Evolutionary conservation across 106 monocot species (phyloP).

Genomic region (Gastrodia elata): DNA sequence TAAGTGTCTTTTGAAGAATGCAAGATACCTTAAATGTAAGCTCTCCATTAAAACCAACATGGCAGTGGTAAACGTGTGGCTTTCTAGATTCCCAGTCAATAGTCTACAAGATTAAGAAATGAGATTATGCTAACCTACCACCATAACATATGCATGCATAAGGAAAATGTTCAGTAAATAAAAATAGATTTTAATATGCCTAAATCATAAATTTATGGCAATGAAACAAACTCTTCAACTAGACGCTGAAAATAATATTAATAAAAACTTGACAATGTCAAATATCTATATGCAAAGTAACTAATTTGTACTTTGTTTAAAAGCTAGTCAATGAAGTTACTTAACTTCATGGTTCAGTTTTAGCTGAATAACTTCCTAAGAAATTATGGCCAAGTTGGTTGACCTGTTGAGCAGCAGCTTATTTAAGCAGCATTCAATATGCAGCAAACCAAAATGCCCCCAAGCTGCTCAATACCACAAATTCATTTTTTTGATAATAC

Average conservation of each 20-base stretch:
- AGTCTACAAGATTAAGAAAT: slow-evolving; percentile 25
- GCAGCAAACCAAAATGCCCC: not conserved
- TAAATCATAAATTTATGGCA: not conserved
- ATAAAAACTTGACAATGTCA: not conserved
- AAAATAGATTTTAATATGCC: not conserved
- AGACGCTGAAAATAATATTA: not conserved
- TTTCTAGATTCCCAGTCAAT: slow-evolving; percentile 33
- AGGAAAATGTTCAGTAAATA: not conserved
- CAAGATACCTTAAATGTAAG: slow-evolving; percentile 25
- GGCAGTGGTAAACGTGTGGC: slow-evolving; percentile 43
- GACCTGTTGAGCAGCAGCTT: not conserved
- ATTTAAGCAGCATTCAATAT: not conserved
- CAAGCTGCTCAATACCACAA: too few relatives aligned
- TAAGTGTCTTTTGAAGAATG: not conserved
- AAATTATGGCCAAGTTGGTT: not conserved
- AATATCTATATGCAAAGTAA: not conserved
- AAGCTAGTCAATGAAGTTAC: not conserved
- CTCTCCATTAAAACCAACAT: slow-evolving; percentile 28
- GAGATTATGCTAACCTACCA: not conserved
- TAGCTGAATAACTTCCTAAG: not conserved
- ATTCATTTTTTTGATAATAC: too few relatives aligned
- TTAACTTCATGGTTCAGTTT: not conserved
- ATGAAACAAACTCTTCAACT: not conserved
- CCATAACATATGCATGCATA: not conserved
- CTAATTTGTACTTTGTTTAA: not conserved